Conservation (phyloP, 345 rosid species). For the Punica granatum region DNA sequence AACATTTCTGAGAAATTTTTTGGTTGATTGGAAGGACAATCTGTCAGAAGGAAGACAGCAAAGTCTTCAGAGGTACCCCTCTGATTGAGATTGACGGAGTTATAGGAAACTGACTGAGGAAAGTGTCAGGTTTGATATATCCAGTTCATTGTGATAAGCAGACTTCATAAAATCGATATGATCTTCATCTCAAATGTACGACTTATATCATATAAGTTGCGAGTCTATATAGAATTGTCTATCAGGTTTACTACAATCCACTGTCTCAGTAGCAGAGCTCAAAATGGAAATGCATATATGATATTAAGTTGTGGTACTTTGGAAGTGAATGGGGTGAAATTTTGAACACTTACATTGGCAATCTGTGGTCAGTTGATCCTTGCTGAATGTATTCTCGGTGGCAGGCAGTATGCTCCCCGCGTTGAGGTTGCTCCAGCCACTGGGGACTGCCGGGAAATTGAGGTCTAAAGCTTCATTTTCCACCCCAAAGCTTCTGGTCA, state of each 20-base stretch:
- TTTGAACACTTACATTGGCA: conserved; percentile 1
- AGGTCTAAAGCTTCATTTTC: background rate
- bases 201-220: background rate
- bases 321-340: background rate
- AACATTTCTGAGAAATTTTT: background rate
- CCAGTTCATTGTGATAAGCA: no score
- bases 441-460: conserved; percentile 5
- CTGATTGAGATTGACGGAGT: no score
- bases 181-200: background rate
- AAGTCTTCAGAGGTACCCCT: no score
- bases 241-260: background rate
- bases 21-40: no score
- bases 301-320: background rate
- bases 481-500: background rate
- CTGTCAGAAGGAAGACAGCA: no score
- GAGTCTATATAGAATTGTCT: background rate
- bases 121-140: no score
- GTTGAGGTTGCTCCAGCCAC: background rate
- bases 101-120: no score
- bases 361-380: background rate
- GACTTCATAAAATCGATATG: no score
- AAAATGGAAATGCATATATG: background rate
- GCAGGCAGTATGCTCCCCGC: background rate
- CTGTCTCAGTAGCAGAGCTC: background rate
- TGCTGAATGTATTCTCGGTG: background rate